These are phyloP conservation scores for Scolecobasidium constrictum DNA, from an alignment of 2,329 filamentous ascomycete genomes.

Conservation along the genomic window DNA sequence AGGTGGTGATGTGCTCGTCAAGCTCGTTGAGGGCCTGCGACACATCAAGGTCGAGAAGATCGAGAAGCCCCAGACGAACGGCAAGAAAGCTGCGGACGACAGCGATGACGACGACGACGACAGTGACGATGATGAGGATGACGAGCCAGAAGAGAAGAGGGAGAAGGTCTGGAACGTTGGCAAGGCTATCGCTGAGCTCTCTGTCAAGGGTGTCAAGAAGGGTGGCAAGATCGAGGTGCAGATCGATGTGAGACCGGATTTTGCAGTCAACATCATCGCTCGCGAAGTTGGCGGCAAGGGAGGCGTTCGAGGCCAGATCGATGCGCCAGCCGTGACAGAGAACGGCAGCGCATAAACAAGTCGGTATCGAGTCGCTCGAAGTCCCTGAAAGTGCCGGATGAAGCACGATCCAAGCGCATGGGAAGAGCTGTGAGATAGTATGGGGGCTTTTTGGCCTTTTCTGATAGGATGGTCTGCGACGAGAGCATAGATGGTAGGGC, in stretches of 20 bases:
- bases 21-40: conserved; percentile 75
- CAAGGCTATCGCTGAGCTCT: conserved; percentile 71
- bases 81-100: conserved; percentile 38
- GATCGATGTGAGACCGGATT: conserved; percentile 73
- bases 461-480: no score
- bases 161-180: conserved; percentile 91
- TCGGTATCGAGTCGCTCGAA: no score
- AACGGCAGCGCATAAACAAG: background rate
- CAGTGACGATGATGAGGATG: conserved; percentile 48
- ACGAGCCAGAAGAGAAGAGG: conserved; percentile 77
- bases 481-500: no score
- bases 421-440: no score
- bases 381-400: no score
- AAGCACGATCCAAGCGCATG: no score
- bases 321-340: conserved; percentile 19
- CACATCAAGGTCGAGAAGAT: conserved; percentile 92
- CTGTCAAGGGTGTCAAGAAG: conserved; percentile 75
- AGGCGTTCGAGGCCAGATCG: conserved; percentile 58
- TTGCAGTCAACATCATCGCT: conserved; percentile 68
- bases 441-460: no score
- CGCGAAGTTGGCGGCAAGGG: conserved; percentile 82
- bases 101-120: conserved; percentile 54
- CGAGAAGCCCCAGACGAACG: conserved; percentile 44
- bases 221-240: conserved; percentile 87
- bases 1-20: conserved; percentile 80